Evolutionary conservation across 75 land plant genomes (phyloP).

Genomic region (Azolla pinnata): DNA sequence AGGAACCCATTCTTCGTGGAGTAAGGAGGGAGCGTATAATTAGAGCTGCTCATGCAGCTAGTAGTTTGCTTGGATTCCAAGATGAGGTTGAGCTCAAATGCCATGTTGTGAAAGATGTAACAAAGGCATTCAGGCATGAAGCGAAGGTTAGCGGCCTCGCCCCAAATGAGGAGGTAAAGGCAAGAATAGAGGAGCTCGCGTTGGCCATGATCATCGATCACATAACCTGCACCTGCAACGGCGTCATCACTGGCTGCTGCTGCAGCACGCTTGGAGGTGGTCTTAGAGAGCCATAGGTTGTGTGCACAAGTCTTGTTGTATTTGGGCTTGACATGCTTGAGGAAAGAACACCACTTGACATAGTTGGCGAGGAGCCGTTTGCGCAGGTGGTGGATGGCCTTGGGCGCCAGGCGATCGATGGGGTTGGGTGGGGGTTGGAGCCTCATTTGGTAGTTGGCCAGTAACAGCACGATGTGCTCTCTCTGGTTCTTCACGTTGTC

Average conservation of each 20-base stretch:
- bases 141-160: conserved; percentile 89
- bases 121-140: conserved; percentile 98
- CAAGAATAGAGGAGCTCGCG: conserved; percentile 33
- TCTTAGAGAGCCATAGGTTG: no score
- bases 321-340: no score
- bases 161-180: conserved; percentile 87
- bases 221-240: no score
- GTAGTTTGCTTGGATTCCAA: no score
- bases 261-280: no score
- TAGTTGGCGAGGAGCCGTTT: conserved; percentile 23
- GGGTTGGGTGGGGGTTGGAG: conserved; percentile 14
- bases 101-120: conserved; percentile 88
- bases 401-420: conserved; percentile 1
- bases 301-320: no score
- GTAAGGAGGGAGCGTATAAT: neutral
- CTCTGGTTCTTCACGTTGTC: conserved; percentile 42
- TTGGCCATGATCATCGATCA: no score
- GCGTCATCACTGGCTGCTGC: no score
- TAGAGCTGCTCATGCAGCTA: neutral
- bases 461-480: conserved; percentile 34
- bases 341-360: conserved; percentile 17
- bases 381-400: conserved; percentile 8
- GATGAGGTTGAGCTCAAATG: neutral
- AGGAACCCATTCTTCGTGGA: neutral
- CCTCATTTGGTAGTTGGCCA: conserved; percentile 33